Base-by-base conservation (phyloP, 192 early-diverging fungal genomes). In the Gaertneriomyces sp. region DNA sequence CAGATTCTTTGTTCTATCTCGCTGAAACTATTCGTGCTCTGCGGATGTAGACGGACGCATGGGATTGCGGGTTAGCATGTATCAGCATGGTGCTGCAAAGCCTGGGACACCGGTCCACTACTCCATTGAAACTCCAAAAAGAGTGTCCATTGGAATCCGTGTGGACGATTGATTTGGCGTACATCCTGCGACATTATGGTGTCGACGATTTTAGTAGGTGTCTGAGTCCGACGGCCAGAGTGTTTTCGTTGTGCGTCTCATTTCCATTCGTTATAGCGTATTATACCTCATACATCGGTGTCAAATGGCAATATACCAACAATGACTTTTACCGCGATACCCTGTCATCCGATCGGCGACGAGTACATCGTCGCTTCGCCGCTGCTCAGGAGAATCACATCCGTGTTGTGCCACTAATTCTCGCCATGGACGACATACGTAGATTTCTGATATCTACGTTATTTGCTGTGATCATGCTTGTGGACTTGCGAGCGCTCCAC, bases 161-260 rank as follows among this genome's bases (percentile, higher is more conserved):
- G 1, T 96, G 94, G 94, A 93, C 94, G 7, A 92, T 96, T 45
- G 91, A 96, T 74, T 73, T 96, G 59, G 92, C 86, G 0, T 91
- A 89, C 61, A 61, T 94, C 16, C 74, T 96, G 39, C 75, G 81
- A 55, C 79, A 83, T 44, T 90, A 84, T 72, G 76, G 88, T 53
- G 77, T 84, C 5, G 72, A 77, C 0, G 92, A 96, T 77, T 96
- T 96, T 73, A 94, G 77, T 82, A 54, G 63, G 70, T 41, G n/a
- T 38, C 55, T 58, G n/a, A 20, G 16, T 14, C n/a, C n/a, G 25
- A 20, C 14, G n/a, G 41, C 8, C 45, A 25, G 5, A 1, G 2
- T 51, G n/a, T 38, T 9, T 42, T 40, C 11, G 46, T 60, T 16
- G 19, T 16, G 33, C 8, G 64, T 25, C 25, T 70, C 12, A 17